phyloP scores from a whole-genome alignment of 345 rosid genomes.

The Eutrema japonicum region DNA sequence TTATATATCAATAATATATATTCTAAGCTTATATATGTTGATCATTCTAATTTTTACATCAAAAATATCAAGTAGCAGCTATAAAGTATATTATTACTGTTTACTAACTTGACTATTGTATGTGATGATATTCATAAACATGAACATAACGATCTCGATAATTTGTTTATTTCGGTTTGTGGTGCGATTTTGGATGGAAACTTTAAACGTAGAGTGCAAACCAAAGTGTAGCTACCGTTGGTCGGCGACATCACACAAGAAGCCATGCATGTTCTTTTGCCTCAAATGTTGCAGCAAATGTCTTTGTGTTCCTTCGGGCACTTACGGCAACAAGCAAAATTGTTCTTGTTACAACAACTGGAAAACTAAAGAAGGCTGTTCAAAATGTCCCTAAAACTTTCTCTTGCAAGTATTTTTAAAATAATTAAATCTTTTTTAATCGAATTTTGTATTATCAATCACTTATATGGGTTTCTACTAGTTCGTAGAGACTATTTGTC shows the following conservation, averaged over 20 bases:
- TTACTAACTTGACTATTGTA: too few relatives aligned
- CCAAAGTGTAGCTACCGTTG: slow-evolving; percentile 42
- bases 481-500: background rate
- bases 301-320: slow-evolving; percentile 78
- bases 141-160: background rate
- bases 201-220: slow-evolving; percentile 26
- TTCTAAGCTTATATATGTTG: background rate
- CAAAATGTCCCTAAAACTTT: slow-evolving; percentile 62
- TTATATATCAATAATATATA: background rate
- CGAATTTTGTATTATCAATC: background rate
- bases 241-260: slow-evolving; percentile 49
- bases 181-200: background rate
- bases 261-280: slow-evolving; percentile 73
- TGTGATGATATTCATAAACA: background rate
- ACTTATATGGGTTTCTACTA: background rate
- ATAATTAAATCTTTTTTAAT: background rate
- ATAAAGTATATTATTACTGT: too few relatives aligned
- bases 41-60: background rate
- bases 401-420: too few relatives aligned
- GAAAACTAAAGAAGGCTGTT: slow-evolving; percentile 72
- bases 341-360: slow-evolving; percentile 81
- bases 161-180: background rate
- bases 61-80: too few relatives aligned
- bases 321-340: slow-evolving; percentile 63
- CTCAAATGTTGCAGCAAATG: slow-evolving; percentile 68